Percentiles rank a stretch among this genome's conserved stretches.
Evolutionary conservation across 257 asterid genomes (phyloP).

Genomic region (Solanum phureja): DNA sequence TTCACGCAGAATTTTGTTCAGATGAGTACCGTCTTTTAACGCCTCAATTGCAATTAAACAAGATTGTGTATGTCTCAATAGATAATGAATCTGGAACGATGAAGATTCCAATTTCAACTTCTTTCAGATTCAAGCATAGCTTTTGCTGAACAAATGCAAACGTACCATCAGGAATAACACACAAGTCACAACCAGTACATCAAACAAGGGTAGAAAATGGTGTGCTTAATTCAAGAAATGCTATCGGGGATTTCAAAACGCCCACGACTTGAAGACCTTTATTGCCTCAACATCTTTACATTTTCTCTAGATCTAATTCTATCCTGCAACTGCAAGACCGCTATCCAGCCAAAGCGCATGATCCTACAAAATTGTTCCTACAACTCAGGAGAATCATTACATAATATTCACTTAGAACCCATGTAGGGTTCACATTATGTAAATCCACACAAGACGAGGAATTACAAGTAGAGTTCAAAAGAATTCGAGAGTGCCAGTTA

Average conservation of each 20-base stretch:
- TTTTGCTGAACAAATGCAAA: not conserved
- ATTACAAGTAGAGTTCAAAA: constrained; percentile 8
- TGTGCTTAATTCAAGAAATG: not conserved
- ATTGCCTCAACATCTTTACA: not conserved
- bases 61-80: not conserved
- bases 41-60: not conserved
- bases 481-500: constrained; percentile 61
- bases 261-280: not conserved
- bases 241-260: not conserved
- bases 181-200: not conserved
- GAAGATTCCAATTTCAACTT: not conserved
- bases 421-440: not conserved
- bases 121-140: not conserved
- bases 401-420: not conserved
- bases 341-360: not conserved
- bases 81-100: not conserved
- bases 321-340: not conserved
- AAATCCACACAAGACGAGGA: not conserved
- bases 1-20: not conserved
- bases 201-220: not conserved
- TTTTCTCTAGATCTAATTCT: not conserved
- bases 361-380: constrained; percentile 20
- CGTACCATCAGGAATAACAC: not conserved
- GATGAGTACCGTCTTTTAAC: not conserved
- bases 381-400: not conserved